Percentiles rank a stretch among this genome's conserved stretches.
These are phyloP conservation scores for Marasmius oreades DNA, from an alignment of 1,284 basidiomycete genomes.

Conservation along the genomic window DNA sequence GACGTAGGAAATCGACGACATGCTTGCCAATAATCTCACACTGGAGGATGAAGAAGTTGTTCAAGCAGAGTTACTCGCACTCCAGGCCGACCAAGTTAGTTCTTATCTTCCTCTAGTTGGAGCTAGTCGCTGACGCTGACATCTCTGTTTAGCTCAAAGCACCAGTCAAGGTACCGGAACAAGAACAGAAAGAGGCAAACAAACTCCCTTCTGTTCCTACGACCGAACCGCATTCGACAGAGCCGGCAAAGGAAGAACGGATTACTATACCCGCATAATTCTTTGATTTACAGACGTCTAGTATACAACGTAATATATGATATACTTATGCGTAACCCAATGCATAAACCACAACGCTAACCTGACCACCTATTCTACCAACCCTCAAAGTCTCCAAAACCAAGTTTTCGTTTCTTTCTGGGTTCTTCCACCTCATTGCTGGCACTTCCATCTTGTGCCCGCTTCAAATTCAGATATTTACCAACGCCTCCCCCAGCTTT, in stretches of 20 bases:
- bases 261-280: conserved; percentile 43
- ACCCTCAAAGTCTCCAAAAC: conserved; percentile 78
- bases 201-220: conserved; percentile 40
- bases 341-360: too few relatives aligned
- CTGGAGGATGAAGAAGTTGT: conserved; percentile 94
- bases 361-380: conserved; percentile 49
- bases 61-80: conserved; percentile 69
- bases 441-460: conserved; percentile 33
- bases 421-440: conserved; percentile 39
- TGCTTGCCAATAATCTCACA: conserved; percentile 80
- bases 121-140: background rate
- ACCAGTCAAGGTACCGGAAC: conserved; percentile 15
- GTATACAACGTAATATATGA: conserved; percentile 8
- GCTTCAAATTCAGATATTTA: conserved; percentile 64
- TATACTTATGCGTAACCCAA: conserved; percentile 1
- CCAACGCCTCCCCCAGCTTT: conserved; percentile 38
- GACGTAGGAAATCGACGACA: conserved; percentile 83
- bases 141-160: conserved; percentile 1
- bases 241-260: conserved; percentile 23
- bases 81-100: conserved; percentile 64
- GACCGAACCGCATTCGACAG: conserved; percentile 20
- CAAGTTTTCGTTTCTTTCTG: conserved; percentile 71
- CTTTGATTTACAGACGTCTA: conserved; percentile 1
- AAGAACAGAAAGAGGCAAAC: conserved; percentile 4
- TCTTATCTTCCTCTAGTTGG: background rate